A percentile compares a stretch with the other conserved stretches of the same genome.
phyloP scores from a whole-genome alignment of 2,329 filamentous ascomycete species.

The Tolypocladium album region DNA sequence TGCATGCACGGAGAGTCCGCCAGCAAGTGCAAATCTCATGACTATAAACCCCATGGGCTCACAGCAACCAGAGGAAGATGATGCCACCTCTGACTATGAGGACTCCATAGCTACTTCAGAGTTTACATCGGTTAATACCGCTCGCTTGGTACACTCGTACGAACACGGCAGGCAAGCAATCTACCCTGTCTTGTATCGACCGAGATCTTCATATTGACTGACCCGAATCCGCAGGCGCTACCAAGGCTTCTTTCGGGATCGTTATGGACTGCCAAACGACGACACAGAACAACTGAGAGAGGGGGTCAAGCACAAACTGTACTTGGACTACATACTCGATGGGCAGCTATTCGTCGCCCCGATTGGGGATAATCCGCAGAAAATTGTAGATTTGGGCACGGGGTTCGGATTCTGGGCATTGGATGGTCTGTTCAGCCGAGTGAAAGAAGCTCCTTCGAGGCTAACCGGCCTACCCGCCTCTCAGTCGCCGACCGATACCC shows the following conservation, averaged over 20 bases:
- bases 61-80: conserved; percentile 12
- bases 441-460: not conserved
- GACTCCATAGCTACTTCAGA: conserved; percentile 25
- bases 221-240: conserved; percentile 28
- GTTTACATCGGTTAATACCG: conserved; percentile 28
- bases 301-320: conserved; percentile 34
- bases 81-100: conserved; percentile 27
- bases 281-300: conserved; percentile 39
- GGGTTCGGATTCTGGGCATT: conserved; percentile 47
- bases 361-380: conserved; percentile 32
- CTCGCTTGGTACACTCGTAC: conserved; percentile 19
- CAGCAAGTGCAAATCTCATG: not conserved
- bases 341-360: conserved; percentile 32
- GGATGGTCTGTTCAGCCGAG: conserved; percentile 24
- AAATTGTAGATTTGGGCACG: conserved; percentile 39
- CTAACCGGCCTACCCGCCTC: not conserved
- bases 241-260: conserved; percentile 33
- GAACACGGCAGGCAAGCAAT: conserved; percentile 23
- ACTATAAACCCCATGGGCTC: conserved; percentile 9
- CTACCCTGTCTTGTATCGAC: not conserved
- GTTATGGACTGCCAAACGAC: conserved; percentile 42
- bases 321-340: conserved; percentile 34
- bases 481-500: conserved; percentile 34
- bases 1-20: not conserved
- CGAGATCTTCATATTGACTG: not conserved